Base-by-base conservation (phyloP, 441 rosid species). In the Adansonia gregorii region DNA sequence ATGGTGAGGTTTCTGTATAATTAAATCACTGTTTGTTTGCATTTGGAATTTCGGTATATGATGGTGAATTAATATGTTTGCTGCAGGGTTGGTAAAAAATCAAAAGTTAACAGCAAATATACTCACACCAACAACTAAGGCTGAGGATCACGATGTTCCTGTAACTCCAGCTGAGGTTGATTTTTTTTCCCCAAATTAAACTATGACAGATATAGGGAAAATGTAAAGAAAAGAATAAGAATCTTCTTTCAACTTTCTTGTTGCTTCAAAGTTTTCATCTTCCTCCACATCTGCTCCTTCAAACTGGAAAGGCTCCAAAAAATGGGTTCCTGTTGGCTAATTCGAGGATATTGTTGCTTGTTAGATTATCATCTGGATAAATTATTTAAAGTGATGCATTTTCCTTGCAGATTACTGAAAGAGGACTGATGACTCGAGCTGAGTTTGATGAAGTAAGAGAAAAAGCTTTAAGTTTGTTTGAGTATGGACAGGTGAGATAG, bases 391-490 rank as follows among this genome's bases (percentile, higher is more conserved):
- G 14, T 19, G 61, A 3, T 76, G 76, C 67, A 24, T 84, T 76
- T 73, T 79, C 78, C 73, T 79, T 85, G 85, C 86, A 95, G 99
- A 91, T 95, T 67, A 83, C 93, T 82, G 82, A 86, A 81, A 75
- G 70, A 49, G 99, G 97, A 76, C 78, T 95, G 81, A 95, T 95
- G 97, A 90, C 91, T 79, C 84, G 75, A 89, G 91, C 89, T 80
- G 99, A 95, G 41, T 91, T 85, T 84, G 92, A 86, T 76, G 97
- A 92, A 88, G 97, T 88, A 75, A 91, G 97, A 78, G 84, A 74
- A 84, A 93, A 89, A 78, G 97, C 97, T 41, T 79, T 95, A 83
- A 90, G 89, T 81, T 86, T 95, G 77, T 95, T 95, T 73, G 99
- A 89, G 78, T 93, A 86, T 75, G 97, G 99, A 46, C 99, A 93